Base-by-base conservation (phyloP, 352 stramenopile genomes). In the Globisporangium barbulae region DNA sequence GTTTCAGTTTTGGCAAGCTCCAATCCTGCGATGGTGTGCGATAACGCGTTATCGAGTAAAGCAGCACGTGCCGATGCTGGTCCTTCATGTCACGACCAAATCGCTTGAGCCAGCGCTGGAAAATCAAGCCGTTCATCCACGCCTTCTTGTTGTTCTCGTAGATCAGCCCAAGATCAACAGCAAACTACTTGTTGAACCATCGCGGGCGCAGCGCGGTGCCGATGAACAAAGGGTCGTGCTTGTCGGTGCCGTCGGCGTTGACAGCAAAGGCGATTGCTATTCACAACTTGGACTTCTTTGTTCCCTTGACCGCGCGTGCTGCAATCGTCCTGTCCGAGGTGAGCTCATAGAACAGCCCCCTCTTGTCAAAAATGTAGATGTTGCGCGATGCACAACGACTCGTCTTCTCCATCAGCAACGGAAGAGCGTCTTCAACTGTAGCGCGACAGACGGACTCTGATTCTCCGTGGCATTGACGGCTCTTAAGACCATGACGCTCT, bases 81-180 rank as follows among this genome's bases (percentile, higher is more conserved):
- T 54, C 52, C 7, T 61, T 54, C 66, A 72, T 72, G 33, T 50
- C 54, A 35, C 41, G 39, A 41, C 68, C 58, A 22, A 72, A 60
- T 30, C 53, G 60, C 12, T 59, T 55, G 15, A 72, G 48, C 61
- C 66, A 72, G 31, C 61, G 59, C 52, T 68, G 66, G 52, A 72
- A 72, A 28, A 72, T 62, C 15, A 63, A 39, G 5, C 56, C 66
- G 25, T 60, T 72, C 66, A 72, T 68, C 30, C 28, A 53, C 0
- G 44, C 54, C 30, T 63, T 64, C 50, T 65, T 52, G 44, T 64
- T 68, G 61, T 68, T 47, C 41, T 59, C 55, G 55, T 72, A 72
- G n/a, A 30, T 60, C 59, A 71, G 59, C 19, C 65, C 65, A 41
- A 66, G 65, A 48, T 71, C 59, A 21, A 61, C 45, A 2, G 59